Percentiles rank a stretch among this genome's conserved stretches.
These are phyloP conservation scores for Heimioporus sp. DNA, from an alignment of 768 basidiomycete genomes.

Conservation along the genomic window DNA sequence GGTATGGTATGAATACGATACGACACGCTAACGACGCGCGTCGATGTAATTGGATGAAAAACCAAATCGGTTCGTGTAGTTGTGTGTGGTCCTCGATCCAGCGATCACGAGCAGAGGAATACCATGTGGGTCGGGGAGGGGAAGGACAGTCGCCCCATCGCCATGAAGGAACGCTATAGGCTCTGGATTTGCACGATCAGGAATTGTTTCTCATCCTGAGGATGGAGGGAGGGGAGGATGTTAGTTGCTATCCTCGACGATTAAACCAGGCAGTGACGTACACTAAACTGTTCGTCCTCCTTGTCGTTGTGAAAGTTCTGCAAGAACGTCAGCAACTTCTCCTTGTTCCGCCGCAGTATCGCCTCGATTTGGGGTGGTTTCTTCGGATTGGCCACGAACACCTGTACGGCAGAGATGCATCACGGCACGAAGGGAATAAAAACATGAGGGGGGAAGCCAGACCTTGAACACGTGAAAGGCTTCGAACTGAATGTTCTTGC, in stretches of 20 bases:
- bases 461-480: slow-evolving; percentile 99
- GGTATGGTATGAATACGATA: slow-evolving; percentile 7
- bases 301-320: slow-evolving; percentile 97
- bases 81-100: no score
- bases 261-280: slow-evolving; percentile 28
- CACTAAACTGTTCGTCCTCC: slow-evolving; percentile 97
- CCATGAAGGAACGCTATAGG: slow-evolving; percentile 41
- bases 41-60: background rate
- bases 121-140: no score
- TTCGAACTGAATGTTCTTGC: slow-evolving; percentile 99
- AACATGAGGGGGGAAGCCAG: slow-evolving; percentile 11
- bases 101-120: no score
- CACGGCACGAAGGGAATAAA: background rate
- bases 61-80: background rate
- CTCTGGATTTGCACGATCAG: slow-evolving; percentile 88
- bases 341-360: slow-evolving; percentile 91
- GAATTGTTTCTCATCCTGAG: slow-evolving; percentile 91
- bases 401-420: slow-evolving; percentile 40
- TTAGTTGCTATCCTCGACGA: background rate
- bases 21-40: slow-evolving; percentile 3
- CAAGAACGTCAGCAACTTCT: slow-evolving; percentile 86
- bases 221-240: no score
- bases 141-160: background rate
- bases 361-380: slow-evolving; percentile 93
- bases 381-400: slow-evolving; percentile 99